Conservation (phyloP, 2,329 filamentous ascomycete species). For the Cytospora piceicola region DNA sequence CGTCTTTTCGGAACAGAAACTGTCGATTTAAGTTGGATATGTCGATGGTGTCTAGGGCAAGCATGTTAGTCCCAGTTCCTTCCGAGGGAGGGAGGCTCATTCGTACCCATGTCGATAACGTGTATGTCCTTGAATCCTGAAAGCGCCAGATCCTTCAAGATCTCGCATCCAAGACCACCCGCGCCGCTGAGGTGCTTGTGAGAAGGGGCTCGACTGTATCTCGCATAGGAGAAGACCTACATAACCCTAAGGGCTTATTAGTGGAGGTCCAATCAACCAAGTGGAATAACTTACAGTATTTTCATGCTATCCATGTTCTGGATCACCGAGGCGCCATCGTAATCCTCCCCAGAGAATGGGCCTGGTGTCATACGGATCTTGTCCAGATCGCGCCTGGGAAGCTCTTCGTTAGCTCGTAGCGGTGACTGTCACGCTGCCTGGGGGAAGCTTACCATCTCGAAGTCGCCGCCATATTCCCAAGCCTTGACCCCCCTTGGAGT, state of each 20-base stretch:
- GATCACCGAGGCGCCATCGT: constrained; percentile 55
- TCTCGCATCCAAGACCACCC: constrained; percentile 92
- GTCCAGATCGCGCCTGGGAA: constrained; percentile 78
- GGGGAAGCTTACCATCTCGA: constrained; percentile 41
- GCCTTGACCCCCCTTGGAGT: neutral
- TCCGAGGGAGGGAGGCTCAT: constrained; percentile 1
- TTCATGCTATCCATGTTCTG: constrained; percentile 70
- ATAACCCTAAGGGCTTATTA: constrained; percentile 51
- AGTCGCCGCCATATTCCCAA: constrained; percentile 21
- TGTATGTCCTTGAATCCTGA: constrained; percentile 97
- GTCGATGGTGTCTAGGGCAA: constrained; percentile 82
- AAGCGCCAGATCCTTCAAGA: constrained; percentile 92
- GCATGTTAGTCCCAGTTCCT: constrained; percentile 20
- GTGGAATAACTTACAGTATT: constrained; percentile 63
- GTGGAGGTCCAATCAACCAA: constrained; percentile 15
- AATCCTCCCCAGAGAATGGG: constrained; percentile 71
- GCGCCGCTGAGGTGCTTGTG: constrained; percentile 67
- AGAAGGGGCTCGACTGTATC: constrained; percentile 28
- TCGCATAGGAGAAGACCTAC: constrained; percentile 41
- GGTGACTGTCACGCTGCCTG: neutral
- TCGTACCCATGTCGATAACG: constrained; percentile 94
- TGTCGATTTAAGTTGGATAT: constrained; percentile 98
- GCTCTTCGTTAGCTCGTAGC: constrained; percentile 27
- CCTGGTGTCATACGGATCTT: constrained; percentile 76
- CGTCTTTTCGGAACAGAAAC: constrained; percentile 88